These are phyloP conservation scores for Wolfiporia cocos DNA, from an alignment of 1,284 basidiomycete genomes.

Conservation along the genomic window DNA sequence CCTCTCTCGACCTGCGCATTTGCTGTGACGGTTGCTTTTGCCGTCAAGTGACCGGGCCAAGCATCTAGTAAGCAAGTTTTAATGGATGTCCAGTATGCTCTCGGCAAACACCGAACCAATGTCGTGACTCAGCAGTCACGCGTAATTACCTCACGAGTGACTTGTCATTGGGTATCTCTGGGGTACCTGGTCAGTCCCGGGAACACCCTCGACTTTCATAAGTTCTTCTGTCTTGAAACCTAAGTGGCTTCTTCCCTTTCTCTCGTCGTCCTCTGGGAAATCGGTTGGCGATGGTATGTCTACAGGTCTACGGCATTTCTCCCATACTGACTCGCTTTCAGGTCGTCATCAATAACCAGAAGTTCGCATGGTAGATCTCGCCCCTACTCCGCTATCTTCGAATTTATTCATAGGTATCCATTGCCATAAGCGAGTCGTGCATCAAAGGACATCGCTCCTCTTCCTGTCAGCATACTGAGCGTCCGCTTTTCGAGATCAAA, in stretches of 20 bases:
- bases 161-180: neutral
- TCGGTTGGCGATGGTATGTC: no score
- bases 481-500: conserved; percentile 76
- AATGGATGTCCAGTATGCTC: no score
- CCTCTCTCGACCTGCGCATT: no score
- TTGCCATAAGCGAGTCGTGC: conserved; percentile 58
- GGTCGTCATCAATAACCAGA: conserved; percentile 78
- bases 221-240: neutral
- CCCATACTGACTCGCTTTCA: conserved; percentile 17
- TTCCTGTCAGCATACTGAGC: conserved; percentile 69
- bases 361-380: conserved; percentile 66
- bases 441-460: conserved; percentile 82
- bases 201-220: neutral
- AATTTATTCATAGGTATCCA: conserved; percentile 8
- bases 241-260: no score
- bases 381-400: neutral
- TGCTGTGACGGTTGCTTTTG: no score
- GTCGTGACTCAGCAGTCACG: no score
- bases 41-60: no score
- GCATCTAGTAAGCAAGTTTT: no score
- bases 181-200: conserved; percentile 1
- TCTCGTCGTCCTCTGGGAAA: no score
- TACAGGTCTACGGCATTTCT: no score
- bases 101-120: no score
- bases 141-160: neutral